These are phyloP conservation scores for Ophiosphaerella herpotricha DNA, from an alignment of 2,329 filamentous ascomycete species.

Conservation along the genomic window DNA sequence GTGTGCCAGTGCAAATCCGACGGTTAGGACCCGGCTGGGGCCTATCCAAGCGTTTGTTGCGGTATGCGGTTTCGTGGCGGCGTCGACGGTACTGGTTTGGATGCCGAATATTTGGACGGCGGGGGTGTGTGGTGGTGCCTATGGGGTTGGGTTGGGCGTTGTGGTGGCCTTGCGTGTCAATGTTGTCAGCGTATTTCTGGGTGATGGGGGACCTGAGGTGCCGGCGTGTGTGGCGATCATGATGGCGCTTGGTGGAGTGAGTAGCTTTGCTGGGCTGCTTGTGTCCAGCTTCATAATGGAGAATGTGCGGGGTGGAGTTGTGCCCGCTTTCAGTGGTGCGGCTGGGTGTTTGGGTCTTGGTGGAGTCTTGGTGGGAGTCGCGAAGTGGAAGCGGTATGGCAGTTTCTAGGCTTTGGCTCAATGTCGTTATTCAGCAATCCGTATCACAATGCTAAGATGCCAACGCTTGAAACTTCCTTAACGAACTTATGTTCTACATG, in stretches of 20 bases:
- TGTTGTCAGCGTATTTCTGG: background rate
- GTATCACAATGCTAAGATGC: too few relatives aligned
- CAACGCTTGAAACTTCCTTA: too few relatives aligned
- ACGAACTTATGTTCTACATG: too few relatives aligned
- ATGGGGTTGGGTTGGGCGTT: constrained; percentile 12
- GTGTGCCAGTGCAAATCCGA: background rate
- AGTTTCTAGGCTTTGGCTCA: background rate
- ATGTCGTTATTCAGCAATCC: too few relatives aligned
- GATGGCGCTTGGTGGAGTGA: constrained; percentile 4
- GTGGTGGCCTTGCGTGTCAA: constrained; percentile 7
- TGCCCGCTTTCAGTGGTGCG: constrained; percentile 2
- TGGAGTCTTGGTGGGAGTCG: constrained; percentile 2
- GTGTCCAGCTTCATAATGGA: constrained; percentile 10
- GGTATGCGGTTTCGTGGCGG: background rate
- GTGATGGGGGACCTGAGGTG: constrained; percentile 1
- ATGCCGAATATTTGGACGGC: constrained; percentile 1
- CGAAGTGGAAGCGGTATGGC: constrained; percentile 6
- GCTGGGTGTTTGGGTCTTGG: constrained; percentile 7
- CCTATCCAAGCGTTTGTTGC: constrained; percentile 6
- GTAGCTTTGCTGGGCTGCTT: constrained; percentile 9
- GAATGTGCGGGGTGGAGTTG: constrained; percentile 2
- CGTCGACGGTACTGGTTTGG: background rate
- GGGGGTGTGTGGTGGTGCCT: background rate
- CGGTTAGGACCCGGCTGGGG: background rate
- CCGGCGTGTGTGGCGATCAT: constrained; percentile 4